Evolutionary conservation across 2,329 filamentous ascomycete species (phyloP), one percentile per base, ranked within the genome.

Genomic region (Exophiala spinifera): DNA sequence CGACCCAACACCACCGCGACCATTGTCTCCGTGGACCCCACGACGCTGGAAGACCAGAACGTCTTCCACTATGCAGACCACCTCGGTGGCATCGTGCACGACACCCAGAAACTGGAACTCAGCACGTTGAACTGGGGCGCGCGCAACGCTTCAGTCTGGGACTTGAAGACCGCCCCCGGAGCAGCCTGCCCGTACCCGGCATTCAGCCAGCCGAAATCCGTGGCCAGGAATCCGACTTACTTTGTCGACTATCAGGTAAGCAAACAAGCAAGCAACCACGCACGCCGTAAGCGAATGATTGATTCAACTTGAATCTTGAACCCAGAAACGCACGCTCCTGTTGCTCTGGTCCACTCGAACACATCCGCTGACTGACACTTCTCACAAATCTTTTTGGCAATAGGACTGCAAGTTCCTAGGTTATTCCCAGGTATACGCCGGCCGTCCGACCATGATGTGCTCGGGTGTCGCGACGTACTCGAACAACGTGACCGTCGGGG

Each of bases 341-440:
- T n/a, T n/a, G n/a, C n/a, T n/a, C n/a, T n/a, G n/a, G n/a, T n/a
- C n/a, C 4, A 25, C 7, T 25, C 7, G 23, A 25, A 25, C 23
- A 25, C 23, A 25, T 3, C 3, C 23, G 23, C 28, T 11, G 7
- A 31, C 11, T 10, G 23, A 7, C 28, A 10, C 28, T 31, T 6
- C 8, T 10, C 28, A 31, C 6, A 31, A 31, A 31, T 11, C 28
- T 5, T 8, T 25, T 25, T 25, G 11, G 7, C 28, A 31, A 31
- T 10, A 31, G 63, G 77, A 79, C 67, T 79, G 76, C 66, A 79
- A 79, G 61, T 78, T 73, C 63, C 66, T 79, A 0, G 77, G 76
- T 3, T 71, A 70, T 58, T 69, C 70, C 13, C 55, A 61, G 8
- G 56, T 65, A 4, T 74, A 74, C 45, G 59, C 59, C n/a, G 62